Conservation (phyloP, 176 grass and related monocot species). For the Tillandsia leiboldiana region DNA sequence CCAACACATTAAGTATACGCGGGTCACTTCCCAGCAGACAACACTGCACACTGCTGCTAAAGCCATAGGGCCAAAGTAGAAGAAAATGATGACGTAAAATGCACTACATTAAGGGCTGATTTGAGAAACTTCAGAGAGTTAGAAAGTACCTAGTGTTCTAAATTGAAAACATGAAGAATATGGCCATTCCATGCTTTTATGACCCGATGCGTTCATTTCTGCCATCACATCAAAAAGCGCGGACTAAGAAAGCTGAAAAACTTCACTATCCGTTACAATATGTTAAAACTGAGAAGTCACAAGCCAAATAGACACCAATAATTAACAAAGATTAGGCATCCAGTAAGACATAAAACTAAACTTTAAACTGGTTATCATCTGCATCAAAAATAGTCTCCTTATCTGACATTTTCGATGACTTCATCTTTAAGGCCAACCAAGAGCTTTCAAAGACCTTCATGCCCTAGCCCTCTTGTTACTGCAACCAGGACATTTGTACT, state of each 20-base stretch:
- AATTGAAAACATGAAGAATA: too few species aligned
- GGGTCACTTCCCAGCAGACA: too few species aligned
- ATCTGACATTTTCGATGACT: background rate
- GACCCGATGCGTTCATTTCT: too few species aligned
- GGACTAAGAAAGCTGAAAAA: background rate
- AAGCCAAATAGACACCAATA: constrained; percentile 8
- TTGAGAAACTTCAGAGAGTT: too few species aligned
- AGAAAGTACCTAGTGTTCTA: too few species aligned
- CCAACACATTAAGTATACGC: too few species aligned
- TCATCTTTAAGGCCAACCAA: background rate
- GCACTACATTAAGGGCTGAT: too few species aligned
- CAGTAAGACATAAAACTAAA: constrained; percentile 2
- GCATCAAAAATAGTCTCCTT: constrained; percentile 3
- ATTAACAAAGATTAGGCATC: background rate
- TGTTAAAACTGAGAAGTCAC: constrained; percentile 6
- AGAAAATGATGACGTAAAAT: too few species aligned
- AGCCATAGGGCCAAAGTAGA: too few species aligned
- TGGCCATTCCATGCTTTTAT: too few species aligned
- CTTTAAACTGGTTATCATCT: constrained; percentile 11
- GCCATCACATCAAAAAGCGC: too few species aligned
- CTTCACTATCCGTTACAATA: background rate
- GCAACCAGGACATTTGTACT: constrained; percentile 36
- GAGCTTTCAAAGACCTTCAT: constrained; percentile 6
- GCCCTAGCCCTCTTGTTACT: constrained; percentile 36
- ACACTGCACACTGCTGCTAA: too few species aligned